Base-by-base conservation (phyloP, 441 rosid genomes). In the Euphorbia corollata region DNA sequence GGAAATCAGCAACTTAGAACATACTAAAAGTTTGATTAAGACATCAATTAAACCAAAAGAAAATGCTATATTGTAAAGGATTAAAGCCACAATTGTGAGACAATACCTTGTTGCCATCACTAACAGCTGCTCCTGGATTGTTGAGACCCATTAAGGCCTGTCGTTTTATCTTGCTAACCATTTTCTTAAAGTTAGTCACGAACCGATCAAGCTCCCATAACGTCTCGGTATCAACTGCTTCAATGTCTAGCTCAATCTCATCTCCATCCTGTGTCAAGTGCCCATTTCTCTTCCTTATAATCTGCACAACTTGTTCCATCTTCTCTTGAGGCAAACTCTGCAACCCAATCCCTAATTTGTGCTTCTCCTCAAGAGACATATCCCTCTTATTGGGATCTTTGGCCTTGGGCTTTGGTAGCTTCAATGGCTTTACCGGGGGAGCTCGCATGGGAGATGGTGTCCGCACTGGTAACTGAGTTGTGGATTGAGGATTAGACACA, bases 121-220 rank as follows among this genome's bases (percentile, higher is more conserved):
- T 72, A 3, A 84, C 73, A 47, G 79, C 78, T 8, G 65, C 18
- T 7, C 59, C 63, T 7, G 6, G 10, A 48, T 82, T 84, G 64
- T 79, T 81, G 58, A 80, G 80, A 27, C 77, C 81, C 80, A 87
- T 80, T 39, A 93, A 78, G 3, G 85, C 93, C 71, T 93, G 97
- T 23, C 99, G 83, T 85, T 83, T 91, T 34, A 89, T 83, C 81
- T 94, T 94, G 83, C 99, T 91, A 43, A 58, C 92, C 87, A 88
- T 78, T 77, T 94, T 94, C 79, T 89, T 94, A 67, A 85, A 91
- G 62, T 94, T 89, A 6, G 97, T 86, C 39, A 94, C 92, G 67
- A 89, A 89, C 39, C 98, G 85, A 69, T 94, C 99, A 72, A 91
- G 91, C 85, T 94, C 98, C 98, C 99, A 94, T 0, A 94, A 73